Evolutionary conservation across 257 asterid species (phyloP).

Genomic region (Asclepias syriaca): DNA sequence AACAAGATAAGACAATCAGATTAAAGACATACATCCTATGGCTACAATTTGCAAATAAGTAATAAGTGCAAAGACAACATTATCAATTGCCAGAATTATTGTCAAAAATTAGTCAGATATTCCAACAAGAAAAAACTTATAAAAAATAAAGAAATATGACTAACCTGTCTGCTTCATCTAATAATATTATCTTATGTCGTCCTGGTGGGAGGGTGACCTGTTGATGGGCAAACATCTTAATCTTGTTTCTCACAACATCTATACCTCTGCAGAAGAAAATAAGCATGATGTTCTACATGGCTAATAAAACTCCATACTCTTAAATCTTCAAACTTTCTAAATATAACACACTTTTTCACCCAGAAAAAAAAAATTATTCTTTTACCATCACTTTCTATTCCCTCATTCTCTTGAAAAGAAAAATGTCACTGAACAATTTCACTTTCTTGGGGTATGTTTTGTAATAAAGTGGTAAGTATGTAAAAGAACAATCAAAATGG

Average conservation of each 20-base stretch:
- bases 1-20: not conserved
- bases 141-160: slow-evolving; percentile 8
- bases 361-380: not conserved
- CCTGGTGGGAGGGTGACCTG: slow-evolving; percentile 88
- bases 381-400: not conserved
- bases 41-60: not conserved
- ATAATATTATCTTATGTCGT: slow-evolving; percentile 77
- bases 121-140: not conserved
- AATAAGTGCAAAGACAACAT: not conserved
- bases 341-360: not conserved
- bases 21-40: not conserved
- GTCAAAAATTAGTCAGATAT: not conserved
- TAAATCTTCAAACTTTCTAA: not conserved
- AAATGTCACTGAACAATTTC: not conserved
- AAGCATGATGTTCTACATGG: not conserved
- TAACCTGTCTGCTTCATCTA: slow-evolving; percentile 99
- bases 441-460: not conserved
- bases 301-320: not conserved
- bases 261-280: slow-evolving; percentile 57
- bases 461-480: not conserved
- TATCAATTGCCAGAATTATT: not conserved
- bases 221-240: slow-evolving; percentile 98
- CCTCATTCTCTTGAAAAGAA: not conserved
- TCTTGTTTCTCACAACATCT: slow-evolving; percentile 94
- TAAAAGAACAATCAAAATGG: not conserved